Percentiles rank a stretch among this genome's conserved stretches.
Evolutionary conservation across 805 yeast genomes (phyloP).

Genomic region (Debaryomyces hansenii): DNA sequence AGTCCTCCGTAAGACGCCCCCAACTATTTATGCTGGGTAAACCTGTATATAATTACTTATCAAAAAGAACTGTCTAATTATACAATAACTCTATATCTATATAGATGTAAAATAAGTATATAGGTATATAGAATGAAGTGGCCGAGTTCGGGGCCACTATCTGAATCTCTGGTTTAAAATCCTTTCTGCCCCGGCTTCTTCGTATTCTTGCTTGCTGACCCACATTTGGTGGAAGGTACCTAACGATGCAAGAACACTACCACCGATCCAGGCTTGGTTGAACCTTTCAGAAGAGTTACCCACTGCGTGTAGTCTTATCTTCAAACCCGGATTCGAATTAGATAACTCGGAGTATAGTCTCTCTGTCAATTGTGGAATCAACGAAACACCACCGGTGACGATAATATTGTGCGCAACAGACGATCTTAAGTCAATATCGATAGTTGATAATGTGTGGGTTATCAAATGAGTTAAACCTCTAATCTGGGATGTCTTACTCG

Average conservation of each 20-base stretch:
- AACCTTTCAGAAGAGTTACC: slow-evolving; percentile 78
- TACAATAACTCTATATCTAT: too few relatives aligned
- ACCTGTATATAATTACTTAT: too few relatives aligned
- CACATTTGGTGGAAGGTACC: slow-evolving; percentile 95
- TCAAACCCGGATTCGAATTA: slow-evolving; percentile 75
- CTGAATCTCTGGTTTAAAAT: slow-evolving; percentile 81
- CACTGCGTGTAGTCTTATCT: slow-evolving; percentile 77
- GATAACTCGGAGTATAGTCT: slow-evolving; percentile 71
- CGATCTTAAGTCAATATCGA: slow-evolving; percentile 82
- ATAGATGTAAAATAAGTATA: not conserved
- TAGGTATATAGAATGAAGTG: not conserved
- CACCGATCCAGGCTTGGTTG: slow-evolving; percentile 89
- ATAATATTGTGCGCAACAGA: slow-evolving; percentile 87
- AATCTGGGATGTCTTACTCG: slow-evolving; percentile 14
- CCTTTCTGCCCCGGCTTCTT: slow-evolving; percentile 84
- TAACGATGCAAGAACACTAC: slow-evolving; percentile 79
- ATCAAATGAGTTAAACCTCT: slow-evolving; percentile 62
- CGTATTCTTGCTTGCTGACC: slow-evolving; percentile 86
- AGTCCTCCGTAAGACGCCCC: too few relatives aligned
- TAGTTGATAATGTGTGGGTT: slow-evolving; percentile 51
- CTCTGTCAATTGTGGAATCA: slow-evolving; percentile 80
- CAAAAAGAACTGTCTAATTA: too few relatives aligned
- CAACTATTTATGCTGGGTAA: too few relatives aligned
- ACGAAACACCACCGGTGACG: slow-evolving; percentile 79
- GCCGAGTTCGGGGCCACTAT: slow-evolving; percentile 24